These are phyloP conservation scores for Amphichorda felina DNA, from an alignment of 2,329 filamentous ascomycete genomes.

Conservation along the genomic window DNA sequence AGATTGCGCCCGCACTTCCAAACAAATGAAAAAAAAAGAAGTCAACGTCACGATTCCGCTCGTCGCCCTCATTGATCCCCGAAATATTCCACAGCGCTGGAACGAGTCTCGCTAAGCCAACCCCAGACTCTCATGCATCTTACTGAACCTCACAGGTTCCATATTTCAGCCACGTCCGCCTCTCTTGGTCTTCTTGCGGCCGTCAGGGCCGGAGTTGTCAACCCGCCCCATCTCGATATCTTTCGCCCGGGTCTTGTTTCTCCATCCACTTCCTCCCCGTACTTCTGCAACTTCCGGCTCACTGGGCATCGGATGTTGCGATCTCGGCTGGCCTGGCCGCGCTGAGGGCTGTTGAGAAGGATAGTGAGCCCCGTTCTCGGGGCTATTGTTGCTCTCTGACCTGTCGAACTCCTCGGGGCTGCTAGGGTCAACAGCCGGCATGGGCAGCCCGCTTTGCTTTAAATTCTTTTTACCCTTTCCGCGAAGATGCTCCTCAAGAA, in stretches of 20 bases:
- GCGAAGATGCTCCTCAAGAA: constrained; percentile 57
- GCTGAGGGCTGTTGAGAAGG: constrained; percentile 12
- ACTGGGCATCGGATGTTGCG: constrained; percentile 6
- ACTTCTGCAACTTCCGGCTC: constrained; percentile 16
- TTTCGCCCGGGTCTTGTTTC: constrained; percentile 12
- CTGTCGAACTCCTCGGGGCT: constrained; percentile 40
- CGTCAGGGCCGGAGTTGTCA: constrained; percentile 6
- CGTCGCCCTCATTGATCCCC: no score
- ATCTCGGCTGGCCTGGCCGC: constrained; percentile 3
- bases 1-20: no score
- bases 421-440: constrained; percentile 38
- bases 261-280: constrained; percentile 12
- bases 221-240: constrained; percentile 18
- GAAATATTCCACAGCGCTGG: no score
- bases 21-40: no score
- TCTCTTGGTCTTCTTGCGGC: constrained; percentile 2
- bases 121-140: no score
- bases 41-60: no score
- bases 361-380: constrained; percentile 12
- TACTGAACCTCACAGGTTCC: no score
- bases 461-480: constrained; percentile 52
- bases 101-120: no score
- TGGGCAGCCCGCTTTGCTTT: constrained; percentile 28
- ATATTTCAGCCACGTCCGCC: no score
- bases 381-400: constrained; percentile 8